phyloP scores from a whole-genome alignment of 2,329 filamentous ascomycete genomes.

The Clarireedia hainanense region DNA sequence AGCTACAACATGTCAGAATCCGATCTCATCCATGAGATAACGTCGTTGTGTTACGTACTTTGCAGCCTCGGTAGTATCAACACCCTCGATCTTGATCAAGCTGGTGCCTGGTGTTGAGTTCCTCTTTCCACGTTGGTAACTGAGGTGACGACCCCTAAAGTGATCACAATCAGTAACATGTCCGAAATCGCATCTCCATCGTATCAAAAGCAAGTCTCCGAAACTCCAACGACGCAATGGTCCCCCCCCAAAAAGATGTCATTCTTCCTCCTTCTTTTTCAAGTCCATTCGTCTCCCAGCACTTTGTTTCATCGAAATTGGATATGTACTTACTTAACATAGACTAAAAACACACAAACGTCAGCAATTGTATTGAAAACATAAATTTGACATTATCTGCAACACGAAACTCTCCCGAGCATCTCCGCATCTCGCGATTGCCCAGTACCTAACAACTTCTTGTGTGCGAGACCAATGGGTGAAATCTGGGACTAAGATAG shows the following conservation, averaged over 20 bases:
- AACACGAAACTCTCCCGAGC: not conserved
- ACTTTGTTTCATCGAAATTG: not conserved
- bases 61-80: constrained; percentile 82
- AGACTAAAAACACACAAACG: constrained; percentile 49
- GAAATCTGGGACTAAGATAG: constrained; percentile 7
- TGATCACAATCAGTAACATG: constrained; percentile 5
- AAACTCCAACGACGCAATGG: not conserved
- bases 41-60: constrained; percentile 49
- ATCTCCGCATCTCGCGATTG: not conserved
- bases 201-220: constrained; percentile 4
- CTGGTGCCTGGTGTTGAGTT: constrained; percentile 83
- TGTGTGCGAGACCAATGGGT: not conserved
- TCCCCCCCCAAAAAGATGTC: not conserved
- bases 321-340: constrained; percentile 70
- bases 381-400: not conserved
- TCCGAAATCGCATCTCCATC: not conserved
- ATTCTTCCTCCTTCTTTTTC: not conserved
- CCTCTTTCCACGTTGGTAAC: constrained; percentile 93
- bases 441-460: not conserved
- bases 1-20: constrained; percentile 36
- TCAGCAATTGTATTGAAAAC: constrained; percentile 21
- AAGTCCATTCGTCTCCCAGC: not conserved
- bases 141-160: constrained; percentile 89
- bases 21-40: not conserved
- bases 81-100: constrained; percentile 98